Percentiles rank a stretch among this genome's conserved stretches.
phyloP scores from a whole-genome alignment of 1,139 yeast species.

The Geotrichum reessii region DNA sequence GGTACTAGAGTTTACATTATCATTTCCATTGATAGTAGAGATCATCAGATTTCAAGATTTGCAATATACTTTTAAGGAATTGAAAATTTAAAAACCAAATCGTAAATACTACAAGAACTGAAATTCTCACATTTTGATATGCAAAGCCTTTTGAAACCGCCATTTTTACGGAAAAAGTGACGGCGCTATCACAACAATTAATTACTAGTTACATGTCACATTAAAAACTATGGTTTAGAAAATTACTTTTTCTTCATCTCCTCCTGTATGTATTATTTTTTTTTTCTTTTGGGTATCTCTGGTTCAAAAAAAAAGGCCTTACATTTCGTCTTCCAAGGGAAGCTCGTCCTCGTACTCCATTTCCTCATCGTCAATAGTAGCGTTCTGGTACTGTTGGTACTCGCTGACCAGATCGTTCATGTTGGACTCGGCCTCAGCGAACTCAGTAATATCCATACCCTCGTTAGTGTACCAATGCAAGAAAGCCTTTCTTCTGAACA shows the following conservation, averaged over 20 bases:
- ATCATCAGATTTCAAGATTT: no score
- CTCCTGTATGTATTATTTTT: neutral
- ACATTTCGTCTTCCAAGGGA: neutral
- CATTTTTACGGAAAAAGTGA: neutral
- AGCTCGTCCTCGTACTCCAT: neutral
- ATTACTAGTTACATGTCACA: neutral
- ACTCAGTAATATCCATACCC: slow-evolving; percentile 46
- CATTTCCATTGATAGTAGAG: no score
- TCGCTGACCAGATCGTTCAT: slow-evolving; percentile 40
- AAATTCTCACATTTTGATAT: neutral
- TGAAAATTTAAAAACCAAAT: no score
- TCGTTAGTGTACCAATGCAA: slow-evolving; percentile 45
- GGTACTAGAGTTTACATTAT: no score
- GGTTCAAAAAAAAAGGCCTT: neutral
- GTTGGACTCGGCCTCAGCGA: slow-evolving; percentile 43
- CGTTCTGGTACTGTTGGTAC: slow-evolving; percentile 44
- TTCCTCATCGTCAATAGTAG: slow-evolving; percentile 35
- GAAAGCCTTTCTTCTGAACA: slow-evolving; percentile 44
- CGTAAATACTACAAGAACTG: no score
- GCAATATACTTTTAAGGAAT: no score
- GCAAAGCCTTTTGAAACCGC: neutral
- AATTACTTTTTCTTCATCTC: neutral
- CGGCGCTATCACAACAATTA: neutral
- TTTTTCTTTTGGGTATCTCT: neutral
- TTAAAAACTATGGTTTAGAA: neutral